phyloP scores from a whole-genome alignment of 2,329 filamentous ascomycete species.

The Chaetomiaceae sp. region DNA sequence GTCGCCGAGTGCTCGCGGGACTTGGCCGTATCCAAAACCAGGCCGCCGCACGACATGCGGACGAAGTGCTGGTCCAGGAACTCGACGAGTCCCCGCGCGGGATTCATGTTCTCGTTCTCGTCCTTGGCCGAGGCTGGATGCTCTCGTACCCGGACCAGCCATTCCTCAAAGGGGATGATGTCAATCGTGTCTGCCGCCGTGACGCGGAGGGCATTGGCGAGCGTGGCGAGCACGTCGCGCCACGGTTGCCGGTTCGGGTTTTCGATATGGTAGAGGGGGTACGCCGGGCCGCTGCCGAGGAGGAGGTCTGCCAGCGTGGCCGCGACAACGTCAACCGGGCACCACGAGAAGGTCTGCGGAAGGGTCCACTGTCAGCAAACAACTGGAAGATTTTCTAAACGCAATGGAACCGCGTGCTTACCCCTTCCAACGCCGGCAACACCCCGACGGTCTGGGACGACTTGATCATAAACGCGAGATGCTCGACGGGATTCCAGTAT shows the following conservation, averaged over 20 bases:
- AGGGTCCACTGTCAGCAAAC: no score
- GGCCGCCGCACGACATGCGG: slow-evolving; percentile 1
- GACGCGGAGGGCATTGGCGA: not conserved
- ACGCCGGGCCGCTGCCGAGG: not conserved
- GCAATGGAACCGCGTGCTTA: no score
- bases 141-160: not conserved
- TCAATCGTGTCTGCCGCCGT: not conserved
- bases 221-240: slow-evolving; percentile 7
- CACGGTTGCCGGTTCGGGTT: slow-evolving; percentile 28
- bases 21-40: slow-evolving; percentile 1
- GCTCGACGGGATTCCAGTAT: slow-evolving; percentile 50
- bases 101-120: slow-evolving; percentile 4
- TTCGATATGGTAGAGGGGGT: slow-evolving; percentile 28
- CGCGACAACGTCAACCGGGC: slow-evolving; percentile 36
- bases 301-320: slow-evolving; percentile 25
- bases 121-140: not conserved
- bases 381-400: no score
- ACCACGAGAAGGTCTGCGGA: slow-evolving; percentile 38
- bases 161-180: not conserved
- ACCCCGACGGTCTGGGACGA: slow-evolving; percentile 39
- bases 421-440: slow-evolving; percentile 38
- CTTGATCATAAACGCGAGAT: slow-evolving; percentile 44
- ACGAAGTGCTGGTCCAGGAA: slow-evolving; percentile 2
- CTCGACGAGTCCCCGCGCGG: not conserved
- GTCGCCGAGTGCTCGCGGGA: slow-evolving; percentile 1